Conservation (phyloP, 164 flowering plant genomes). For the Vitis rotundifolia region DNA sequence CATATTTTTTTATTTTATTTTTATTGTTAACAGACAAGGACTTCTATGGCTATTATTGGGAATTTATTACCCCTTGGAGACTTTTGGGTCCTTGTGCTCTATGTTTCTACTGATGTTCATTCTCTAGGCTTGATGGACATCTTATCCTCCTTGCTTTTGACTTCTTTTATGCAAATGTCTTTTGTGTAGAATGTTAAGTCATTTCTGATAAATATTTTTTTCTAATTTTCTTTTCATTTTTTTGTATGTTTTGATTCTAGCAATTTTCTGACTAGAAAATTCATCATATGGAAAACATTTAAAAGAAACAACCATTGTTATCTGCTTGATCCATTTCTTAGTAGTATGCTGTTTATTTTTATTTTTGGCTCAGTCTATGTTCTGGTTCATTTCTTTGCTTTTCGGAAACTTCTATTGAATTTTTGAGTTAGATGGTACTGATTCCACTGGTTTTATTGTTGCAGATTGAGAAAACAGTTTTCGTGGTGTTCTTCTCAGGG, state of each 20-base stretch:
- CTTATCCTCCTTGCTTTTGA: not conserved
- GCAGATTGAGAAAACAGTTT: conserved; percentile 91
- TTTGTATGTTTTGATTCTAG: too few relatives aligned
- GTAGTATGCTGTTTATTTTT: not conserved
- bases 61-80: not conserved
- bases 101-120: not conserved
- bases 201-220: not conserved
- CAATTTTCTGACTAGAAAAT: too few relatives aligned
- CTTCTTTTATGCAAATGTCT: not conserved
- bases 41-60: not conserved
- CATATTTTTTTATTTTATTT: not conserved
- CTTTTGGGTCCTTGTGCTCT: not conserved
- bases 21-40: not conserved
- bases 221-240: too few relatives aligned
- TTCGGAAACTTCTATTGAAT: too few relatives aligned
- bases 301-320: too few relatives aligned
- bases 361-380: not conserved
- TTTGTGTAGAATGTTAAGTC: not conserved
- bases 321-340: not conserved
- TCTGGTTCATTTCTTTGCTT: too few relatives aligned
- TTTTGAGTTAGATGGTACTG: not conserved
- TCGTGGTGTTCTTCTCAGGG: conserved; percentile 97
- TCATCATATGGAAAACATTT: too few relatives aligned
- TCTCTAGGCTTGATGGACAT: not conserved
- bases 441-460: conserved; percentile 7